These are phyloP conservation scores for Exutisphaerella laricina DNA, from an alignment of 2,329 filamentous ascomycete species.

Conservation along the genomic window DNA sequence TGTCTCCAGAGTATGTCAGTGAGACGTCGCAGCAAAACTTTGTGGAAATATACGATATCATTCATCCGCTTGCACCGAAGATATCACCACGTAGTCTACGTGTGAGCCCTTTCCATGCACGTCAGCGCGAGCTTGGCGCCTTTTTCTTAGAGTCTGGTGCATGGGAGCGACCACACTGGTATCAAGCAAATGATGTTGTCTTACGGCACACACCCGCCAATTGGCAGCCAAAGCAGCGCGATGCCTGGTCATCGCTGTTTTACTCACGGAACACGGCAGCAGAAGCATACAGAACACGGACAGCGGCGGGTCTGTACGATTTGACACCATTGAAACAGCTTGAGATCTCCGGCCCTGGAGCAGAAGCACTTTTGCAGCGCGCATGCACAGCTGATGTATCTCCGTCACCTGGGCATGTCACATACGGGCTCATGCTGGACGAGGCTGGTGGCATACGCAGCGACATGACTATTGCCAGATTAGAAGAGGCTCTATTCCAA, in stretches of 20 bases:
- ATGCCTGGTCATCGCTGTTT: constrained; percentile 53
- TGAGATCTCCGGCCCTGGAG: constrained; percentile 54
- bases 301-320: constrained; percentile 57
- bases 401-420: constrained; percentile 46
- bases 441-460: constrained; percentile 49
- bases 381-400: constrained; percentile 49
- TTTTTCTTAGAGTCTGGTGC: constrained; percentile 56
- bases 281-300: constrained; percentile 61
- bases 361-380: constrained; percentile 50
- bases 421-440: constrained; percentile 54
- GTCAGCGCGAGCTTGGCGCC: constrained; percentile 52
- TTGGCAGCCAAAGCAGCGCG: constrained; percentile 53
- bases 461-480: constrained; percentile 53
- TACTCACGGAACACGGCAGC: constrained; percentile 55
- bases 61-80: constrained; percentile 56
- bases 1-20: constrained; percentile 50
- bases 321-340: constrained; percentile 56
- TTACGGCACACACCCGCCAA: constrained; percentile 47
- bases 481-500: constrained; percentile 49
- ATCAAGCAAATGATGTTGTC: constrained; percentile 51
- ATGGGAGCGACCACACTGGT: constrained; percentile 62
- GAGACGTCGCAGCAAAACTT: constrained; percentile 59
- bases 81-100: constrained; percentile 55
- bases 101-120: constrained; percentile 53
- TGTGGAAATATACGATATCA: constrained; percentile 59